phyloP scores from a whole-genome alignment of 441 rosid genomes.

The Gossypium laxum region DNA sequence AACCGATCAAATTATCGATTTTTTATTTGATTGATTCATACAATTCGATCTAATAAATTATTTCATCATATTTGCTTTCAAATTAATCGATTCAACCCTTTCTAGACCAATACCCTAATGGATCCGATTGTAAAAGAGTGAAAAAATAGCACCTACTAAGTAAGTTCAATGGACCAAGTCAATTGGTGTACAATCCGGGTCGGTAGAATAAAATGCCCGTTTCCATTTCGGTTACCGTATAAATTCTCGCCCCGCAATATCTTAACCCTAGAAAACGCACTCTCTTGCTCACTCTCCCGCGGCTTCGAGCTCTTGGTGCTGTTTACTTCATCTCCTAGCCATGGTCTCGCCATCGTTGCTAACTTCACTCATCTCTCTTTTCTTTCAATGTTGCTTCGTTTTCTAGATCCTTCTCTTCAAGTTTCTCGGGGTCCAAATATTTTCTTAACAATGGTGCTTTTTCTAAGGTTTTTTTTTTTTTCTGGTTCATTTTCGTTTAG shows the following conservation, averaged over 20 bases:
- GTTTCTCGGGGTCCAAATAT: background rate
- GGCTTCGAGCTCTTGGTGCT: background rate
- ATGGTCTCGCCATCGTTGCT: conserved; percentile 20
- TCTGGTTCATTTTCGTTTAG: conserved; percentile 14
- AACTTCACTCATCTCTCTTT: background rate
- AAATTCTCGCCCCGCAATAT: background rate
- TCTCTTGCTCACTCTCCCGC: background rate
- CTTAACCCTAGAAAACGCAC: conserved; percentile 2
- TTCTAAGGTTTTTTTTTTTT: background rate
- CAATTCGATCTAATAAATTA: too few species aligned
- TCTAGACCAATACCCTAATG: too few species aligned
- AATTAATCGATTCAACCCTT: too few species aligned
- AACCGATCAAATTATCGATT: too few species aligned
- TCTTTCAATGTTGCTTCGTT: background rate
- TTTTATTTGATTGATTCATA: too few species aligned
- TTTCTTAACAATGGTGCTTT: background rate
- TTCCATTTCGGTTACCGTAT: background rate
- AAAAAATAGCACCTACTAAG: too few species aligned
- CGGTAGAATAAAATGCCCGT: background rate
- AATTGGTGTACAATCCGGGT: background rate
- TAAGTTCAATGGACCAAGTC: too few species aligned
- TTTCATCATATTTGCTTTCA: too few species aligned
- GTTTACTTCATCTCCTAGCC: background rate
- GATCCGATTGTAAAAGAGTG: too few species aligned
- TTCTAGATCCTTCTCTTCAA: background rate